Percentiles rank a stretch among this genome's conserved stretches.
Evolutionary conservation across 768 basidiomycete species (phyloP).

Genomic region (Mycena chlorophos): DNA sequence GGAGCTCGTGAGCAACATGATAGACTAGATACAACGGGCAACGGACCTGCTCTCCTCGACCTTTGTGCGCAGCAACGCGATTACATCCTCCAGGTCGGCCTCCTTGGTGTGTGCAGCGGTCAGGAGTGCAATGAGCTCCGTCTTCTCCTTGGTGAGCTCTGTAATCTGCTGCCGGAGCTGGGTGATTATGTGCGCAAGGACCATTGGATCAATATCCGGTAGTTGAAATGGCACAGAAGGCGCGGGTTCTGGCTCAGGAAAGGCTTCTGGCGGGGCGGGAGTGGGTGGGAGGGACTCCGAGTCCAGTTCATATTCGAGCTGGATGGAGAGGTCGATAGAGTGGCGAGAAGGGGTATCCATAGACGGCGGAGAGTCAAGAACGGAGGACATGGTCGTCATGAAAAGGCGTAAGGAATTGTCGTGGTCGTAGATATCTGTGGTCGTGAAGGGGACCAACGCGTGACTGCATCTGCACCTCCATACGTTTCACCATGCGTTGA

Average conservation of each 20-base stretch:
- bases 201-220: conserved; percentile 61
- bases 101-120: conserved; percentile 53
- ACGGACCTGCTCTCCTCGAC: conserved; percentile 81
- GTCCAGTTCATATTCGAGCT: conserved; percentile 76
- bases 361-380: background rate
- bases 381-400: background rate
- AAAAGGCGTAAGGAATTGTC: background rate
- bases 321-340: conserved; percentile 78
- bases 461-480: background rate
- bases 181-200: conserved; percentile 75
- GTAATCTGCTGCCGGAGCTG: conserved; percentile 67
- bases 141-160: conserved; percentile 69
- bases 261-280: conserved; percentile 36
- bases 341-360: conserved; percentile 38
- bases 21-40: conserved; percentile 10
- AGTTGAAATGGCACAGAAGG: conserved; percentile 8
- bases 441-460: background rate
- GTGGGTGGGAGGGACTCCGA: conserved; percentile 59
- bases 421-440: background rate
- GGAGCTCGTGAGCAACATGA: conserved; percentile 2
- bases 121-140: conserved; percentile 59
- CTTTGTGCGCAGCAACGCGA: conserved; percentile 72
- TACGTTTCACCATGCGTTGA: too few species aligned
- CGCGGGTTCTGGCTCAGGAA: conserved; percentile 17
- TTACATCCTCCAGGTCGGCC: conserved; percentile 63